Evolutionary conservation across 1,284 basidiomycete genomes (phyloP).

Genomic region (Cutaneotrichosporon sp.): DNA sequence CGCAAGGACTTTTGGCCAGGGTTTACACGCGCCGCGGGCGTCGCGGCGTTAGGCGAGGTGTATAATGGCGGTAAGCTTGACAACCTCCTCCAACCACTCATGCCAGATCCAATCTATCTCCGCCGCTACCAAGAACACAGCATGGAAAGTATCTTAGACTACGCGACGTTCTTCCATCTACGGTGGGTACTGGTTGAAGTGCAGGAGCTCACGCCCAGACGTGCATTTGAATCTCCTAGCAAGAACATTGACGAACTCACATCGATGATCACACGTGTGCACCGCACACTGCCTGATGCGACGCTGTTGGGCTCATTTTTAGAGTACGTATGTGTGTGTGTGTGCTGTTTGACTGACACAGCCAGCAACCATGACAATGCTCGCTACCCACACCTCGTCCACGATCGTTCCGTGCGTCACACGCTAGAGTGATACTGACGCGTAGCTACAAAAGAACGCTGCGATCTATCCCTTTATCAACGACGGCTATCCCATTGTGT

Average conservation of each 20-base stretch:
- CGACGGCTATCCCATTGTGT: constrained; percentile 56
- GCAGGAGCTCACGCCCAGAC: constrained; percentile 20
- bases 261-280: constrained; percentile 36
- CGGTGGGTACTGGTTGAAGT: neutral
- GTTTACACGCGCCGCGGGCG: constrained; percentile 47
- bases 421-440: neutral
- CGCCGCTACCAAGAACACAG: constrained; percentile 47
- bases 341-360: neutral
- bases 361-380: constrained; percentile 50
- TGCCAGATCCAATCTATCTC: constrained; percentile 39
- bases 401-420: constrained; percentile 33
- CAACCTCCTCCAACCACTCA: constrained; percentile 6
- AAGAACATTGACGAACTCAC: constrained; percentile 34
- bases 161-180: constrained; percentile 54
- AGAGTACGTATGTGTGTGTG: constrained; percentile 41
- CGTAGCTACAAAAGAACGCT: constrained; percentile 49
- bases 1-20: constrained; percentile 52
- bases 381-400: constrained; percentile 39
- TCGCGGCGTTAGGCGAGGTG: constrained; percentile 51
- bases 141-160: constrained; percentile 55
- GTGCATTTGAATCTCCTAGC: constrained; percentile 31
- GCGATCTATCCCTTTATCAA: constrained; percentile 49
- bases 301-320: constrained; percentile 49
- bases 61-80: constrained; percentile 43
- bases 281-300: constrained; percentile 40